These are phyloP conservation scores for Candida schatavii DNA, from an alignment of 805 yeast species.

Conservation along the genomic window DNA sequence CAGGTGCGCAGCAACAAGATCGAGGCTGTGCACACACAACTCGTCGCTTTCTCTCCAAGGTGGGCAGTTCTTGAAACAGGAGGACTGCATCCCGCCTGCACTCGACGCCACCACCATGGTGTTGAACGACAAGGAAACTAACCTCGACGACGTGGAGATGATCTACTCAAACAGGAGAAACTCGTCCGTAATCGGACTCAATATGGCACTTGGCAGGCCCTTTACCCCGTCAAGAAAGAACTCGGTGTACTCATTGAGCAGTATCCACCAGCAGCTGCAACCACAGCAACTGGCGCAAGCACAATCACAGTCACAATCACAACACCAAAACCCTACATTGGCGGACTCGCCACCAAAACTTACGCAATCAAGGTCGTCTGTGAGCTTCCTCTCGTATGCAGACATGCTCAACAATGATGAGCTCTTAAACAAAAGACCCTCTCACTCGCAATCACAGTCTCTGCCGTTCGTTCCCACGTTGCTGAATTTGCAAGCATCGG, in stretches of 20 bases:
- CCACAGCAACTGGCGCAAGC: constrained; percentile 6
- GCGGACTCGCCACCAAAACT: constrained; percentile 38
- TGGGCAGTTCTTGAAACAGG: constrained; percentile 34
- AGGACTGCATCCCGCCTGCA: constrained; percentile 78
- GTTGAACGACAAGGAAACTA: constrained; percentile 55
- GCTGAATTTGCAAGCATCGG: constrained; percentile 1
- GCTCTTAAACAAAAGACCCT: constrained; percentile 58
- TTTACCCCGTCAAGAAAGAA: constrained; percentile 39
- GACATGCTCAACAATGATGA: constrained; percentile 74
- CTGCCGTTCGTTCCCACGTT: constrained; percentile 31
- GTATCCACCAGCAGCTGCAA: constrained; percentile 7
- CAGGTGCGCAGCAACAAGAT: constrained; percentile 12
- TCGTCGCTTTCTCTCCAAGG: constrained; percentile 22
- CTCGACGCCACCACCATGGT: constrained; percentile 73
- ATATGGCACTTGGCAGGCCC: constrained; percentile 48
- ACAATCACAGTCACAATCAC: constrained; percentile 10
- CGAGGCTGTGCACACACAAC: constrained; percentile 20
- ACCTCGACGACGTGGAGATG: constrained; percentile 69
- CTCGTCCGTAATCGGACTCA: constrained; percentile 48
- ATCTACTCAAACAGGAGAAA: constrained; percentile 58
- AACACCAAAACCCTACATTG: constrained; percentile 14
- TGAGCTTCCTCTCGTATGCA: constrained; percentile 71
- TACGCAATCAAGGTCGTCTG: constrained; percentile 32
- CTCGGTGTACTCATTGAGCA: constrained; percentile 25
- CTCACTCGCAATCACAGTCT: constrained; percentile 35